phyloP scores from a whole-genome alignment of 768 basidiomycete genomes.

The Trametes cinnabarina region DNA sequence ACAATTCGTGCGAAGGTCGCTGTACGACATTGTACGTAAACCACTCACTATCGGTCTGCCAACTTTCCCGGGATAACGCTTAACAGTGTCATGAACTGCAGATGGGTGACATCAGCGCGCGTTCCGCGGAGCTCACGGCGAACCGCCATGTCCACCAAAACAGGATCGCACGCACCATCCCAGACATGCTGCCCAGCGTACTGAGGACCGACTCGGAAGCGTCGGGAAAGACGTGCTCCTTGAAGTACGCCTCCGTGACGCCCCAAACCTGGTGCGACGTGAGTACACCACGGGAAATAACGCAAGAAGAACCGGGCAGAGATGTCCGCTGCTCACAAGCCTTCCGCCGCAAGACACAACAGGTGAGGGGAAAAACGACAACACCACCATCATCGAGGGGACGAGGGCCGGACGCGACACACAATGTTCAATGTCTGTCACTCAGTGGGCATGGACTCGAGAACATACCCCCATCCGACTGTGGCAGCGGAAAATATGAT shows the following conservation, averaged over 20 bases:
- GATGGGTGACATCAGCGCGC: not conserved
- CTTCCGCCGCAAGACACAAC: conserved; percentile 14
- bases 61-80: conserved; percentile 23
- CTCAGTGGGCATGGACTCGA: conserved; percentile 1
- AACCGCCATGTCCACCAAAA: no score
- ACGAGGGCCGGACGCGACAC: not conserved
- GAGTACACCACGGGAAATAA: conserved; percentile 23
- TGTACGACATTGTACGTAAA: not conserved
- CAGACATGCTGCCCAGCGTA: conserved; percentile 22
- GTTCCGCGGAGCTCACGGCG: not conserved
- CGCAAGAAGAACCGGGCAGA: conserved; percentile 14
- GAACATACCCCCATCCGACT: conserved; percentile 27
- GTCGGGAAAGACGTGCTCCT: conserved; percentile 24
- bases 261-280: conserved; percentile 30
- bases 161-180: conserved; percentile 15
- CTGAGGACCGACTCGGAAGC: conserved; percentile 23
- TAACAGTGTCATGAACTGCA: conserved; percentile 23
- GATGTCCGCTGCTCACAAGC: conserved; percentile 26
- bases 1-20: not conserved
- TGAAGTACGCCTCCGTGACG: conserved; percentile 37
- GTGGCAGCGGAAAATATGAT: conserved; percentile 21
- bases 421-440: conserved; percentile 4
- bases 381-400: not conserved
- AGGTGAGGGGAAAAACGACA: not conserved
- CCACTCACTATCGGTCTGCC: conserved; percentile 24